phyloP scores from a whole-genome alignment of 2,329 filamentous ascomycete species.

The Didymella segeticola region DNA sequence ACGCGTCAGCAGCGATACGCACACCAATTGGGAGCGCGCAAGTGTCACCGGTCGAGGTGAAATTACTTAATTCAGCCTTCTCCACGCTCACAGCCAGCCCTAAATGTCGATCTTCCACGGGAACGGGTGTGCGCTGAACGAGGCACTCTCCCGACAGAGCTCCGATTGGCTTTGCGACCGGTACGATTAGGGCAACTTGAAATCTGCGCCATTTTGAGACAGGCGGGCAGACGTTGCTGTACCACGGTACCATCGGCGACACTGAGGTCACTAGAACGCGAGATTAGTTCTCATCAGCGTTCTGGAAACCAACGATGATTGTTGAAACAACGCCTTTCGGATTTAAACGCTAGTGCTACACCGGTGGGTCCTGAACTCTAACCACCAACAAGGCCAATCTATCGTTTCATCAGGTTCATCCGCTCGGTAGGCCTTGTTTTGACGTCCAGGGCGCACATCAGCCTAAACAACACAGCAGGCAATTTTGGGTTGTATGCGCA shows the following conservation, averaged over 20 bases:
- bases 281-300: neutral
- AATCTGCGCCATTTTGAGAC: conserved; percentile 3
- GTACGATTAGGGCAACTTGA: conserved; percentile 13
- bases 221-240: conserved; percentile 7
- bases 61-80: conserved; percentile 24
- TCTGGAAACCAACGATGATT: conserved; percentile 15
- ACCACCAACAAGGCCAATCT: conserved; percentile 21
- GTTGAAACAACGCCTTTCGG: conserved; percentile 20
- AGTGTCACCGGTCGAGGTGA: conserved; percentile 20
- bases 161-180: neutral
- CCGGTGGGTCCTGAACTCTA: conserved; percentile 15
- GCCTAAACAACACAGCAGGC: neutral
- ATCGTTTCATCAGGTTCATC: conserved; percentile 34
- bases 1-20: conserved; percentile 7
- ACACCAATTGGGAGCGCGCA: conserved; percentile 25
- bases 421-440: conserved; percentile 5
- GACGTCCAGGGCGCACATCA: conserved; percentile 6
- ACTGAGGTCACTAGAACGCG: conserved; percentile 6
- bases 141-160: conserved; percentile 21
- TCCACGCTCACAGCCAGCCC: conserved; percentile 28
- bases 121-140: conserved; percentile 17
- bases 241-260: conserved; percentile 2
- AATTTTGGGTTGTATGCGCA: neutral
- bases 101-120: conserved; percentile 25
- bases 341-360: conserved; percentile 3